Base-by-base conservation (phyloP, 306 rosid species). In the Coriaria nepalensis region DNA sequence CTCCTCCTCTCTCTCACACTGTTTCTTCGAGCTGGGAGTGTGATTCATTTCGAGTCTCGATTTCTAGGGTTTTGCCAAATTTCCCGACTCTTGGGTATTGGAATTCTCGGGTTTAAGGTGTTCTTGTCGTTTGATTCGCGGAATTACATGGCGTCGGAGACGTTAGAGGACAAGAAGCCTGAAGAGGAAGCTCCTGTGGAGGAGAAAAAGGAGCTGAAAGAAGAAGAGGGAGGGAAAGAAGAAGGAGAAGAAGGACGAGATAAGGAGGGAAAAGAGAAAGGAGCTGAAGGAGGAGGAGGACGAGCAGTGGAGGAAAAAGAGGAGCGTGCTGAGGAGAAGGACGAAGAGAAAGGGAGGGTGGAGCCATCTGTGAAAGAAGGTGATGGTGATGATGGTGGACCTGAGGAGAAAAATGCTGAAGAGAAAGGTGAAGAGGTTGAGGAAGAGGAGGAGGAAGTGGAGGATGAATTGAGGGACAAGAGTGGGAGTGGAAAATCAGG, bases 61-160 rank as follows among this genome's bases (percentile, higher is more conserved):
- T 63, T 57, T 35, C 52, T 67, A 67, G 72, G 78, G 70, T 75
- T 74, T 71, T 62, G 49, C 35, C 52, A 2, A n/a, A 53, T 36
- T 13, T 53, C 56, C 35, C 53, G 6, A 39, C 39, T 34, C 54
- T 72, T 57, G 77, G 73, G 81, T 77, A 71, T 66, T 33, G 32
- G 5, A 50, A 51, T 47, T 35, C 35, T 32, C 12, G 10, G 44
- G 43, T 48, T 6, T 20, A 3, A 20, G 29, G 29, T 3, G 29
- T 20, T 3, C 29, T 1, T 20, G 2, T 40, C 32, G 38, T 8
- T 37, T 43, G 38, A 0, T 14, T 58, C 12, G 7, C 10, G 0
- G 11, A 42, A 7, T 40, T 37, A 53, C 63, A 90, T 90, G 95
- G 90, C 94, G 34, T 57, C 87, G 40, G 94, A 68, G 62, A 68